These are phyloP conservation scores for Pseudogymnoascus sp. DNA, from an alignment of 2,329 filamentous ascomycete species.

Conservation along the genomic window DNA sequence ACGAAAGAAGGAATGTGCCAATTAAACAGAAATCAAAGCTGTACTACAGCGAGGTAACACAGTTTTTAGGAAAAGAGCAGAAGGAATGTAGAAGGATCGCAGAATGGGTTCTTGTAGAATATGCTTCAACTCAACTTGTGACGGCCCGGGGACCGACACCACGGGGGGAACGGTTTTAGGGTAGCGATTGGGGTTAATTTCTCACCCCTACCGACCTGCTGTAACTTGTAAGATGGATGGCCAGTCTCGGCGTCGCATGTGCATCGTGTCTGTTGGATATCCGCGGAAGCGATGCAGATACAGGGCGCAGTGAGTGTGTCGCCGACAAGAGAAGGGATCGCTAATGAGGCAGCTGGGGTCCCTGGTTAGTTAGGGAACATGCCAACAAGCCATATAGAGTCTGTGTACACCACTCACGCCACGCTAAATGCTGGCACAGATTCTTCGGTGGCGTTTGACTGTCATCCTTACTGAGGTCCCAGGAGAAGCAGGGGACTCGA, in stretches of 20 bases:
- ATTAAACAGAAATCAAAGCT: not conserved
- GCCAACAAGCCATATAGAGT: not conserved
- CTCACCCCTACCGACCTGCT: not conserved
- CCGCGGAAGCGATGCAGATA: not conserved
- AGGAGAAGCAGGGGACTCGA: not conserved
- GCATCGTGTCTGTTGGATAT: not conserved
- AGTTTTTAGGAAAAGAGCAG: not conserved
- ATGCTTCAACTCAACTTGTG: not conserved
- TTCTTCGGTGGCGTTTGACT: conserved; percentile 12
- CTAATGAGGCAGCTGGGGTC: not conserved
- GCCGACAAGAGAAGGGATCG: not conserved
- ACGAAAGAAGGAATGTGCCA: not conserved
- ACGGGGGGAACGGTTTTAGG: not conserved
- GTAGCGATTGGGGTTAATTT: not conserved
- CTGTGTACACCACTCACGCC: not conserved
- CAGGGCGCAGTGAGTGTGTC: not conserved
- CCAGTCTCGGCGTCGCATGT: not conserved
- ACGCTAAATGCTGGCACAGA: not conserved
- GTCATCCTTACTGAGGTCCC: too few species aligned
- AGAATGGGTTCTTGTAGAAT: not conserved
- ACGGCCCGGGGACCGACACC: not conserved
- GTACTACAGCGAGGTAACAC: not conserved
- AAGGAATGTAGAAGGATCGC: not conserved
- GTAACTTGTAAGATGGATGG: not conserved
- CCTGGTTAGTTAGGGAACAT: not conserved